Evolutionary conservation across 306 rosid species (phyloP), one percentile per base, ranked within the genome.

Genomic region (Betula pendula): DNA sequence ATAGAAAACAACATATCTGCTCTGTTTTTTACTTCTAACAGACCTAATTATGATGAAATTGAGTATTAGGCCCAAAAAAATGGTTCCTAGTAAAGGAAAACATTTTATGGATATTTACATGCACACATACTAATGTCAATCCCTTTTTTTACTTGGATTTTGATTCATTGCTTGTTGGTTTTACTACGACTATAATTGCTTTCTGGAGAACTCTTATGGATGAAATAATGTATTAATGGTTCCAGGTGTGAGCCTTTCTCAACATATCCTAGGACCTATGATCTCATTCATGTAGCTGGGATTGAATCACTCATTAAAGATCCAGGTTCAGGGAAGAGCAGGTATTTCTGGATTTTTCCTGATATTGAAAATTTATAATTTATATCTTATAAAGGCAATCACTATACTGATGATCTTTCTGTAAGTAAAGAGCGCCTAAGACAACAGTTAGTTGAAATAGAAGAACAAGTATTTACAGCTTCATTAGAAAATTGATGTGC

Each of bases 201-300:
- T 40, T 49, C 49, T 47, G 40, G 68, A 31, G 31, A 60, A 25
- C 52, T 25, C 70, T n/a, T 58, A 52, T 68, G 74, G 75, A 22
- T 65, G 86, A 69, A 68, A 53, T 80, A 80, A 85, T 59, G 82
- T 77, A 56, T 75, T 84, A 76, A 74, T 80, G 70, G 72, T 81
- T 72, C 31, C 83, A 96, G 99, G 99, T 96, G 99, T 62, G 99
- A 96, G 82, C 99, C 99, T 53, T 96, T 96, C 90, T 96, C 99
- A 22, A 96, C 99, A 0, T 96, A 96, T 82, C 99, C 99, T 45
- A 97, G 99, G 55, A 81, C 91, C 47, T 92, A 96, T 68, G 99
- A 96, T 68, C 84, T 96, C 71, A 89, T 96, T 82, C 99, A 96
- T 43, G 97, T 90, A 45, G 20, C 91, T 35, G 82, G 84, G 79